phyloP scores from a whole-genome alignment of 2,329 filamentous ascomycete genomes.

The Epichloe baconii region DNA sequence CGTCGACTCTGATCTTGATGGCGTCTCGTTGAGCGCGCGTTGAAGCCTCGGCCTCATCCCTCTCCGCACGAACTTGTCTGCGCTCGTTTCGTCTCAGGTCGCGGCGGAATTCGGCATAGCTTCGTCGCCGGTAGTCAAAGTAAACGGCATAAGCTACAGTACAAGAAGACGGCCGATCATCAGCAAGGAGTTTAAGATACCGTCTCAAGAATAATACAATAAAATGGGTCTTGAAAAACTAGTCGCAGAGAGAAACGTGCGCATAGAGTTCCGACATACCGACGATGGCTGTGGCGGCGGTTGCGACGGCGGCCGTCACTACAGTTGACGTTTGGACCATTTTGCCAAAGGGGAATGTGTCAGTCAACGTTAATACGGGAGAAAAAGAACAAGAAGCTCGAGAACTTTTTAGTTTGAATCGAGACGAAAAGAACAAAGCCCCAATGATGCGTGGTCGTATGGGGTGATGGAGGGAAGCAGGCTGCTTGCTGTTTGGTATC shows the following conservation, averaged over 20 bases:
- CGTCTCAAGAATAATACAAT: slow-evolving; percentile 8
- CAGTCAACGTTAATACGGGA: slow-evolving; percentile 1
- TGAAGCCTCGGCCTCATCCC: slow-evolving; percentile 56
- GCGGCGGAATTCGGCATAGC: slow-evolving; percentile 51
- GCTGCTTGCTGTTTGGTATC: not conserved
- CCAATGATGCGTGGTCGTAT: not conserved
- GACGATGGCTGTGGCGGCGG: slow-evolving; percentile 43
- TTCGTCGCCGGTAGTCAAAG: slow-evolving; percentile 55
- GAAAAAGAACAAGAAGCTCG: not conserved
- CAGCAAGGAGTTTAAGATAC: not conserved
- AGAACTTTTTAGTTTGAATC: not conserved
- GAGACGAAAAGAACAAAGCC: not conserved
- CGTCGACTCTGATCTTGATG: slow-evolving; percentile 63
- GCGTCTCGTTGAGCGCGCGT: slow-evolving; percentile 54
- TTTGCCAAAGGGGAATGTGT: slow-evolving; percentile 1
- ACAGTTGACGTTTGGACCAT: slow-evolving; percentile 40
- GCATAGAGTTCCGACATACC: slow-evolving; percentile 29
- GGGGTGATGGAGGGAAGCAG: not conserved
- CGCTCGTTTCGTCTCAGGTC: slow-evolving; percentile 63
- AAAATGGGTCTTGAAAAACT: not conserved
- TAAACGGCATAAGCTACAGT: slow-evolving; percentile 48
- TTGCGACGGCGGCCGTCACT: slow-evolving; percentile 49
- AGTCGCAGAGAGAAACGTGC: not conserved
- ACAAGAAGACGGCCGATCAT: not conserved
- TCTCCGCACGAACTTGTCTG: slow-evolving; percentile 55